Base-by-base conservation (phyloP, 495 filamentous ascomycete genomes). In the Achaetomiella virescens region DNA sequence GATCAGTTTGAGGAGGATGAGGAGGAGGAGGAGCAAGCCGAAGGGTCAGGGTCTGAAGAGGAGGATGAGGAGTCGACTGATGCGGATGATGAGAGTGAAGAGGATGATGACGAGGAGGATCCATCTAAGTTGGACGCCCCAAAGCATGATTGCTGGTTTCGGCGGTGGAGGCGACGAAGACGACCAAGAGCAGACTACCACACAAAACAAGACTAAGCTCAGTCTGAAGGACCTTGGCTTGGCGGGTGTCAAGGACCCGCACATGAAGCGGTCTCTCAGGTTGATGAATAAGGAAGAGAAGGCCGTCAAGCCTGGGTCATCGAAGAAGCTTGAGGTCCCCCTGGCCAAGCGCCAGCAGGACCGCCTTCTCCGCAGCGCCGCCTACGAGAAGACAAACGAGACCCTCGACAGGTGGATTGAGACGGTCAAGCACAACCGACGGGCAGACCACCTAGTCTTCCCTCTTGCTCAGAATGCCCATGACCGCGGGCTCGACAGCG, bases 371-470 rank as follows among this genome's bases (percentile, higher is more conserved):
- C 88, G 93, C n/a, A 69, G 71, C 48, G 91, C 84, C 14, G 93
- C 93, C 1, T 95, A 90, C 65, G 82, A 90, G 29, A 89, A 96
- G 75, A 92, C 90, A 41, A 96, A 90, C 63, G 86, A 97, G 69
- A 90, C 90, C 0, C 74, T 98, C 22, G 84, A 87, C 55, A 83
- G 89, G 57, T 98, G 93, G 93, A 82, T 85, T 18, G 92, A 95
- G 48, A 97, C 95, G 0, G 91, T 98, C 62, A 95, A 95, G 69
- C 84, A 89, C 25, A 96, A 96, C 69, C 84, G 95, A 37, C 79
- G 89, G 56, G 91, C 93, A 5, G 95, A 97, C 25, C 92, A 96
- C 68, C 74, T 97, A 1, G 75, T 84, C n/a, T 98, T 97, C 67
- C 93, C 93, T 22, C 78, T 97, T 0, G 78, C 84, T 6, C 87